A percentile compares a stretch with the other conserved stretches of the same genome.
These are phyloP conservation scores for Backusella psychrophila DNA, from an alignment of 192 early-diverging fungal genomes.

Conservation along the genomic window DNA sequence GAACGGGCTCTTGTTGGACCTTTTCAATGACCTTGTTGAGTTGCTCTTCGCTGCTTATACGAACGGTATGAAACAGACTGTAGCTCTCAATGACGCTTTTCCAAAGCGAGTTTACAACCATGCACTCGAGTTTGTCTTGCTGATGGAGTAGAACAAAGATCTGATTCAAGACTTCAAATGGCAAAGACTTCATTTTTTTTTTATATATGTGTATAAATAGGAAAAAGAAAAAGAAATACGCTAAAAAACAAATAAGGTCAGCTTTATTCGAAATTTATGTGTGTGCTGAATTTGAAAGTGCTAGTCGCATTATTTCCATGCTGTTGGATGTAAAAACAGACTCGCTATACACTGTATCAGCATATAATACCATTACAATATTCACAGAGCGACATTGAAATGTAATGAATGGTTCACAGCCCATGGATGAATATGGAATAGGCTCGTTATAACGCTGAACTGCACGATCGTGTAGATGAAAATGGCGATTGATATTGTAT, in stretches of 20 bases:
- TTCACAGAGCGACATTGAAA: background rate
- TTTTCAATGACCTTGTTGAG: background rate
- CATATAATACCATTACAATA: background rate
- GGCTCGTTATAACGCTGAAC: background rate
- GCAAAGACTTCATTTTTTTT: background rate
- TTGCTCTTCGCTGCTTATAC: background rate
- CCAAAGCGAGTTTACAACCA: background rate
- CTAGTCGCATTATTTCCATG: background rate
- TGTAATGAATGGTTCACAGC: background rate
- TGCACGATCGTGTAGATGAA: background rate
- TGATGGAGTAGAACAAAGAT: background rate
- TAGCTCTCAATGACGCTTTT: background rate
- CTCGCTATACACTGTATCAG: background rate
- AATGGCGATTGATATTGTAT: background rate
- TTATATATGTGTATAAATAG: background rate
- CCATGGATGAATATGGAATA: background rate
- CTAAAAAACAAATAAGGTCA: background rate
- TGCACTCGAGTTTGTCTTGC: background rate
- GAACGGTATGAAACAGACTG: background rate
- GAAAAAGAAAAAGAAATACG: background rate
- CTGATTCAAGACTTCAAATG: background rate
- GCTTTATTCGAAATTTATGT: background rate
- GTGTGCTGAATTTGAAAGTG: background rate
- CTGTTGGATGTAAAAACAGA: too few species aligned
- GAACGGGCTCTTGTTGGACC: background rate